Evolutionary conservation across 192 early-diverging fungal species (phyloP).

Genomic region (Mycoemilia scoparia): DNA sequence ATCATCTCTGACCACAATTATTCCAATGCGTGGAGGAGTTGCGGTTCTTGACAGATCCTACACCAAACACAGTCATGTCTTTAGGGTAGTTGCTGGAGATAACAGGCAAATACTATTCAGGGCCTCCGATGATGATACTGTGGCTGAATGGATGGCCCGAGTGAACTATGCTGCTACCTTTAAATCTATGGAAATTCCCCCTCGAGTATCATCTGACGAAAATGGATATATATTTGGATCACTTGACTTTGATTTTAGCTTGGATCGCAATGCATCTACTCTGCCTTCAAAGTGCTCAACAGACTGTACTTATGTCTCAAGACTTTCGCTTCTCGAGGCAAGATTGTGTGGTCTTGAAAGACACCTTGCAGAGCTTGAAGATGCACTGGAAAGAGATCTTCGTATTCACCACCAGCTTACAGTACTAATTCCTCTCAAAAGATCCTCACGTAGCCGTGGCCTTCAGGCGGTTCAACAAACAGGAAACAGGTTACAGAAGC

Average conservation of each 20-base stretch:
- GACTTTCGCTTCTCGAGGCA: slow-evolving; percentile 18
- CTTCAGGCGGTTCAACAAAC: slow-evolving; percentile 25
- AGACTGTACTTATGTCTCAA: slow-evolving; percentile 4
- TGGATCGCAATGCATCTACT: neutral
- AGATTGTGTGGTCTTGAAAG: slow-evolving; percentile 30
- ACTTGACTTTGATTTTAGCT: neutral
- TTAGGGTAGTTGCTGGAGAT: slow-evolving; percentile 47
- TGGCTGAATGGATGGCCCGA: slow-evolving; percentile 65
- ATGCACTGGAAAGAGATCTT: slow-evolving; percentile 32
- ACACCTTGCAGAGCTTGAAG: slow-evolving; percentile 28
- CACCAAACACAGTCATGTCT: slow-evolving; percentile 64
- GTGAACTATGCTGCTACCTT: slow-evolving; percentile 65
- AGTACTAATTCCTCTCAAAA: slow-evolving; percentile 50
- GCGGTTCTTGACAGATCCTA: slow-evolving; percentile 49
- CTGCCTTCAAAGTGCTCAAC: slow-evolving; percentile 2
- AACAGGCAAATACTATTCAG: slow-evolving; percentile 55
- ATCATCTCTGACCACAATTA: slow-evolving; percentile 21
- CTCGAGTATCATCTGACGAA: slow-evolving; percentile 3
- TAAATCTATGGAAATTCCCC: slow-evolving; percentile 35
- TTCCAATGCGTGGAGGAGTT: slow-evolving; percentile 44
- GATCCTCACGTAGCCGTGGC: slow-evolving; percentile 37
- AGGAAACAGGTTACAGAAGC: slow-evolving; percentile 31
- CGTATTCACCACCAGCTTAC: slow-evolving; percentile 45
- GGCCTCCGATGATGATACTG: slow-evolving; percentile 43
- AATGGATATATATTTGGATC: neutral